These are phyloP conservation scores for Fusarium pseudograminearum DNA, from an alignment of 2,329 filamentous ascomycete species.

Conservation along the genomic window DNA sequence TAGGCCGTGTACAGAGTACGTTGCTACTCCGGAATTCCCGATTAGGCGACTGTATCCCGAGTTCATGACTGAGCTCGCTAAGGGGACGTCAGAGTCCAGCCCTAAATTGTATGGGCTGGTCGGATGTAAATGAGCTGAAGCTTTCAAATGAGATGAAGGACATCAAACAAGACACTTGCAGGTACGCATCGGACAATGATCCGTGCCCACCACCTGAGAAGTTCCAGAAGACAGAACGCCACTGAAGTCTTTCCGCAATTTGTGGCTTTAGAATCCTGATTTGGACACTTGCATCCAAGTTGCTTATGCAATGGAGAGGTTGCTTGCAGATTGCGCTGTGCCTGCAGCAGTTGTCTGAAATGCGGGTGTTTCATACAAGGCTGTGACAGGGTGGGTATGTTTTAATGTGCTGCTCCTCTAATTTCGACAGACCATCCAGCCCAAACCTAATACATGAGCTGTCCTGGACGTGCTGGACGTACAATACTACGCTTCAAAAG, in stretches of 20 bases:
- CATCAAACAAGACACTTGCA: slow-evolving; percentile 2
- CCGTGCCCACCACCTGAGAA: slow-evolving; percentile 24
- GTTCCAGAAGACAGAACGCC: slow-evolving; percentile 36
- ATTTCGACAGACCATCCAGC: slow-evolving; percentile 31
- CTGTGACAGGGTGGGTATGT: slow-evolving; percentile 35
- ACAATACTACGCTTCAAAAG: slow-evolving; percentile 2
- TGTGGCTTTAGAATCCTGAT: slow-evolving; percentile 15
- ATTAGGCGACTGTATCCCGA: slow-evolving; percentile 14
- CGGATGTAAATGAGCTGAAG: slow-evolving; percentile 11
- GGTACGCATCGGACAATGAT: neutral
- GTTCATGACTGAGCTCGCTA: slow-evolving; percentile 6
- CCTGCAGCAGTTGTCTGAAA: slow-evolving; percentile 3
- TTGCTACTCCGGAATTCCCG: slow-evolving; percentile 9
- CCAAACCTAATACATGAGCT: slow-evolving; percentile 16
- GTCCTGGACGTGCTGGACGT: slow-evolving; percentile 3
- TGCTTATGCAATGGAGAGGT: slow-evolving; percentile 5
- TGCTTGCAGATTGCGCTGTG: slow-evolving; percentile 18
- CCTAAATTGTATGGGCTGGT: slow-evolving; percentile 23
- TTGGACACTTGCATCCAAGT: slow-evolving; percentile 16
- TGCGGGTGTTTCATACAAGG: slow-evolving; percentile 27
- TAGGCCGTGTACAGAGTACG: neutral
- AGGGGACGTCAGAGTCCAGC: slow-evolving; percentile 14
- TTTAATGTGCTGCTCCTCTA: slow-evolving; percentile 39
- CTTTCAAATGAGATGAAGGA: slow-evolving; percentile 35
- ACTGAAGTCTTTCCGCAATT: slow-evolving; percentile 5